A percentile compares a stretch with the other conserved stretches of the same genome.
Evolutionary conservation across 1,284 basidiomycete species (phyloP).

Genomic region (Papiliotrema flavescens): DNA sequence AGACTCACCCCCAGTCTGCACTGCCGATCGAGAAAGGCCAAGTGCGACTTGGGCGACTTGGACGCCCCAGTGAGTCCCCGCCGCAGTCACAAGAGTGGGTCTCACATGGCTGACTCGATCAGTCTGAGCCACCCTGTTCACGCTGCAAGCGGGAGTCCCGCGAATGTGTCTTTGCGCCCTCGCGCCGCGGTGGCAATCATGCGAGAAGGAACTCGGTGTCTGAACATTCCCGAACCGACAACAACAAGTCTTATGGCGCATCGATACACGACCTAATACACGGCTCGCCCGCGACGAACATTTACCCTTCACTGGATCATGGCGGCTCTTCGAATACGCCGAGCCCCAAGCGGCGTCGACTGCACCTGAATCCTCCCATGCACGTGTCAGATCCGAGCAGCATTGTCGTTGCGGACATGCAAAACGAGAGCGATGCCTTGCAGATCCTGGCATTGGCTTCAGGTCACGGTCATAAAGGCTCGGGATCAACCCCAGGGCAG

Average conservation of each 20-base stretch:
- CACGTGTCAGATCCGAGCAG: constrained; percentile 38
- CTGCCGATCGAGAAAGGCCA: constrained; percentile 40
- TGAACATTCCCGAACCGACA: not conserved
- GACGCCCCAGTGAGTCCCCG: not conserved
- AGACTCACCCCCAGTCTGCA: constrained; percentile 24
- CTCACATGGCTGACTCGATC: constrained; percentile 39
- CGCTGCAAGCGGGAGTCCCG: constrained; percentile 49
- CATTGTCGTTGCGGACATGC: constrained; percentile 48
- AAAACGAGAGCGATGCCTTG: constrained; percentile 48
- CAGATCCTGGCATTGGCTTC: constrained; percentile 47
- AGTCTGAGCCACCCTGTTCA: constrained; percentile 49
- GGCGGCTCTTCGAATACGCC: not conserved
- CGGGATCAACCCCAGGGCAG: not conserved
- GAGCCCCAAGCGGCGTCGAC: constrained; percentile 27
- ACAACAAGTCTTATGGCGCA: constrained; percentile 4
- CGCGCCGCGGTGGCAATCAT: constrained; percentile 43
- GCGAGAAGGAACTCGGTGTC: constrained; percentile 14
- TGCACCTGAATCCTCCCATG: constrained; percentile 35
- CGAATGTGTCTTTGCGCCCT: constrained; percentile 50
- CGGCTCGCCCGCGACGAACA: not conserved
- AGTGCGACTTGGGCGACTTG: constrained; percentile 34
- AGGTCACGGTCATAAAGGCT: constrained; percentile 7
- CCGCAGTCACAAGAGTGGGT: constrained; percentile 34
- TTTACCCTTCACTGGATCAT: not conserved
- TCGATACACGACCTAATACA: constrained; percentile 14